Evolutionary conservation across 768 basidiomycete genomes (phyloP), one percentile per base, ranked within the genome.

Genomic region (Solioccasus polychromus): DNA sequence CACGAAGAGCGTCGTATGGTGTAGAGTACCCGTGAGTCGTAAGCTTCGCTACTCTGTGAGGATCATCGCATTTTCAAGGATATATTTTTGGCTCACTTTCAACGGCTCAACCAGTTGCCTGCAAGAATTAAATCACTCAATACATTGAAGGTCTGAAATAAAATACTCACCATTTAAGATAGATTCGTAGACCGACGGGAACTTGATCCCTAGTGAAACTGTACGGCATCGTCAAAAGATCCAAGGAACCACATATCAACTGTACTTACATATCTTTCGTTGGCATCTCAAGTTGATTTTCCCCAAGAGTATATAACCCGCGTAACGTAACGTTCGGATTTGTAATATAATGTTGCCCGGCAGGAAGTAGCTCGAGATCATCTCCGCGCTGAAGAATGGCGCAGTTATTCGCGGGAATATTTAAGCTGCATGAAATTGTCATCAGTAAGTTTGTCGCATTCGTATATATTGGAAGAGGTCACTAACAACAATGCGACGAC

Each of bases 121-220:
- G 39, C 10, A 23, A 23, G 19, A 23, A 18, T 19, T 45, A 11
- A 42, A 25, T 24, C 22, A 24, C 18, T 35, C 18, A 15, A 29
- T n/a, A n/a, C n/a, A n/a, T n/a, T n/a, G 17, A 19, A 26, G n/a
- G 37, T 50, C 9, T 1, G 19, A 45, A 35, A 41, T 8, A 31
- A 9, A 32, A 5, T 71, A 75, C 51, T 49, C 32, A 52, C 85
- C 86, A 92, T 63, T 91, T 89, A 39, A 92, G 72, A 60, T 90
- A 92, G 50, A 92, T 83, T 5, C 83, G 88, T 62, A 91, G 68
- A 67, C 82, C 80, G 48, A 90, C 89, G 22, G 89, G 89, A 8
- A 90, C 89, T 68, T 92, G 88, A 54, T 90, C 89, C 31, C 87
- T 81, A 3, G 90, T 90, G 66, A 86, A 91, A 54, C 86, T 86